Percentiles rank a stretch among this genome's conserved stretches.
Evolutionary conservation across 2,329 filamentous ascomycete species (phyloP).

Genomic region (Diaporthe caulivora): DNA sequence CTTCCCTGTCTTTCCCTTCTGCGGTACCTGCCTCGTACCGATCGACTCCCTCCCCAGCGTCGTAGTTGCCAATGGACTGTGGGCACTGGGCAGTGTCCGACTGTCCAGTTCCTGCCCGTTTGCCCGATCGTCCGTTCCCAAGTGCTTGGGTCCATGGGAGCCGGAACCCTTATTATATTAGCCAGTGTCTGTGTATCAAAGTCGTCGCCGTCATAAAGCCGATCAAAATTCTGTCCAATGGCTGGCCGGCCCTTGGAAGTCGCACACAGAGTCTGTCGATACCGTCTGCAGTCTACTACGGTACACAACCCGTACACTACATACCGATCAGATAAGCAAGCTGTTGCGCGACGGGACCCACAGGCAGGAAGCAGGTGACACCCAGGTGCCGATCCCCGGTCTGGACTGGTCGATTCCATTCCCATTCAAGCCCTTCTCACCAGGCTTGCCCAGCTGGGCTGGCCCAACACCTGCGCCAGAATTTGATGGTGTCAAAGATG

Average conservation of each 20-base stretch:
- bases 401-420: constrained; percentile 39
- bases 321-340: constrained; percentile 9
- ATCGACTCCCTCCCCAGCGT: not conserved
- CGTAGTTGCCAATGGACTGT: not conserved
- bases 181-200: not conserved
- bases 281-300: too few species aligned
- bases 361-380: not conserved
- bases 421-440: not conserved
- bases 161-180: not conserved
- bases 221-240: not conserved
- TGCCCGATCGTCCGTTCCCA: constrained; percentile 21
- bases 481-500: not conserved
- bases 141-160: constrained; percentile 2
- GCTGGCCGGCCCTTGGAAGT: not conserved
- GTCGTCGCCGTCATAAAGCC: not conserved
- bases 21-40: constrained; percentile 20
- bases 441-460: constrained; percentile 12
- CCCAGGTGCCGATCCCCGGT: constrained; percentile 31
- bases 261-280: not conserved
- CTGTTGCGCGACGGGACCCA: constrained; percentile 9
- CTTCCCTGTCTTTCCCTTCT: not conserved
- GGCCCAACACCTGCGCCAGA: constrained; percentile 1
- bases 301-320: not conserved
- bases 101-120: not conserved
- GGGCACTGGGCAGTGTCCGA: too few species aligned